phyloP scores from a whole-genome alignment of 495 filamentous ascomycete genomes.

The Penicillium mononematosum region DNA sequence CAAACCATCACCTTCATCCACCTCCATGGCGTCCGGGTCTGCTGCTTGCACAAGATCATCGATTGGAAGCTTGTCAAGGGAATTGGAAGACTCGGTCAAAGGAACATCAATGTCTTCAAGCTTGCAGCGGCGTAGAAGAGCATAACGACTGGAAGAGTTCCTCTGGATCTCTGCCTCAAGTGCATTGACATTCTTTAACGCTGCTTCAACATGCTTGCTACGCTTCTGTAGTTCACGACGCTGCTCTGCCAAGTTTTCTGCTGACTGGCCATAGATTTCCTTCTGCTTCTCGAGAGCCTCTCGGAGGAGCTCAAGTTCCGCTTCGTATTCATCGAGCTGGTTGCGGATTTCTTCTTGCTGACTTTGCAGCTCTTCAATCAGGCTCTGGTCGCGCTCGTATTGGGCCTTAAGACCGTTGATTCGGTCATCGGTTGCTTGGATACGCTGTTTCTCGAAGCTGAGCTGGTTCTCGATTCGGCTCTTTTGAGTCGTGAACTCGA shows the following conservation, averaged over 20 bases:
- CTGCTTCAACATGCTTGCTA: conserved; percentile 75
- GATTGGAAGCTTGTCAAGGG: conserved; percentile 80
- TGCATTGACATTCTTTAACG: conserved; percentile 69
- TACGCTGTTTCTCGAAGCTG: conserved; percentile 70
- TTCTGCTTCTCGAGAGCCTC: conserved; percentile 68
- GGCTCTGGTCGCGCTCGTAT: conserved; percentile 59
- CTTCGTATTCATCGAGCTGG: conserved; percentile 66
- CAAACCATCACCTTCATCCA: conserved; percentile 63
- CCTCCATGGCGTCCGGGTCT: conserved; percentile 80
- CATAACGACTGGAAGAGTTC: conserved; percentile 77
- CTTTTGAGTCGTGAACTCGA: conserved; percentile 82
- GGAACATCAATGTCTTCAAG: conserved; percentile 90
- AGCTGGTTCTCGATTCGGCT: conserved; percentile 75
- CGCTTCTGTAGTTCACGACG: conserved; percentile 81
- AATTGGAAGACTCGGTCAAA: conserved; percentile 66
- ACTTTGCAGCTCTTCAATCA: conserved; percentile 66
- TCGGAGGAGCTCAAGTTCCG: conserved; percentile 72
- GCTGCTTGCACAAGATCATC: conserved; percentile 72
- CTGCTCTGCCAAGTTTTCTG: conserved; percentile 75
- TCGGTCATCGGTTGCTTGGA: conserved; percentile 65
- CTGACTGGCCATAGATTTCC: conserved; percentile 62
- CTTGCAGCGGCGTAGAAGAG: conserved; percentile 82
- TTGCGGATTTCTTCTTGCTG: conserved; percentile 74
- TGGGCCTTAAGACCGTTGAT: conserved; percentile 65
- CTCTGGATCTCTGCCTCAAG: conserved; percentile 82